Conservation (phyloP, 2,329 filamentous ascomycete species). For the Xylaria sp. region DNA sequence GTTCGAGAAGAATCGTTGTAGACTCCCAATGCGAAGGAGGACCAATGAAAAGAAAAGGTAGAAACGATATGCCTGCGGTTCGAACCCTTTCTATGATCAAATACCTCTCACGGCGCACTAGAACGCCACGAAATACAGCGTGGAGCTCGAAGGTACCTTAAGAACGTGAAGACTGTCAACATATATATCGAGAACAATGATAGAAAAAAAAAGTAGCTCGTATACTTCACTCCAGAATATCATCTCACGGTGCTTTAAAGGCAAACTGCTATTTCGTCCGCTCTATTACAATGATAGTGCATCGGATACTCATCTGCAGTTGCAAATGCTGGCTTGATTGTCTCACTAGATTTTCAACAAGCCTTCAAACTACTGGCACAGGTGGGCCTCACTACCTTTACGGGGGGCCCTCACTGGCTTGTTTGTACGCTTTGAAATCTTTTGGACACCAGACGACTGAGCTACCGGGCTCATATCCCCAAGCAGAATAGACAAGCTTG, state of each 20-base stretch:
- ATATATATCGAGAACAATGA: neutral
- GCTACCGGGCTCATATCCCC: neutral
- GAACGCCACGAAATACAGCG: neutral
- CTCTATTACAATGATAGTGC: no score
- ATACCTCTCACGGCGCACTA: neutral
- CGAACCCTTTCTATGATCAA: neutral
- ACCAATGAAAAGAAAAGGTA: neutral
- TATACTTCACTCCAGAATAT: neutral
- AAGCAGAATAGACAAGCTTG: neutral
- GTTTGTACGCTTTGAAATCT: neutral
- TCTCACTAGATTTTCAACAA: neutral
- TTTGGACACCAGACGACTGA: neutral
- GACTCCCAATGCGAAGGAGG: neutral
- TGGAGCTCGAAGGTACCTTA: no score
- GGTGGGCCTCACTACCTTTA: neutral
- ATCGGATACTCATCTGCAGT: no score
- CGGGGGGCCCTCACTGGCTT: neutral
- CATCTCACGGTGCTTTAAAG: slow-evolving; percentile 1
- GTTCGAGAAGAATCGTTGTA: neutral
- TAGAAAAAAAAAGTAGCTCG: slow-evolving; percentile 11
- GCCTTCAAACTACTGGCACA: neutral
- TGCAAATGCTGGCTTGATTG: neutral
- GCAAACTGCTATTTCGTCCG: no score
- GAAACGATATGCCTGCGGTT: neutral
- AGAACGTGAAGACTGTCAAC: no score